Evolutionary conservation across 495 filamentous ascomycete genomes (phyloP), one percentile per base, ranked within the genome.

Genomic region (Pseudotulostoma volvatum): DNA sequence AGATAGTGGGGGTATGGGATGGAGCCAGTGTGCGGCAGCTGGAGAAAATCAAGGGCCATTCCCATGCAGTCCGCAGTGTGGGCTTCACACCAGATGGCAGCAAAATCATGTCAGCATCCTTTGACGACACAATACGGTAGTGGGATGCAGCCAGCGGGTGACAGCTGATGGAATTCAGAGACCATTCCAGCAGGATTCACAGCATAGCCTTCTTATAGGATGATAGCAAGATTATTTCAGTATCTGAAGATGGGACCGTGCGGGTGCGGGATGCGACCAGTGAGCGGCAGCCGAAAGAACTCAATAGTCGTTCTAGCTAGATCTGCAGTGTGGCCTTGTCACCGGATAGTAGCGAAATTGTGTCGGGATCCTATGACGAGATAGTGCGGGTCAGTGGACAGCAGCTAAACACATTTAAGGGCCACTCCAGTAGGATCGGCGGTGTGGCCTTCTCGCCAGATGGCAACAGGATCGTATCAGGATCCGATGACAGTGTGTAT

Each of bases 1-100:
- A 43, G 1, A 60, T 51, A 32, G 41, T 55, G 13, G 44, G 53
- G 47, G 37, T 62, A 44, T 64, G 61, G 58, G 48, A 55, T 42
- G 31, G 38, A 14, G 39, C 18, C 0, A 51, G 17, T 14, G 42
- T 41, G 4, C 34, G n/a, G n/a, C n/a, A n/a, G n/a, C n/a, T 23
- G 5, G 44, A 50, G 15, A 42, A n/a, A 2, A 33, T 43, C 13
- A 36, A 45, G n/a, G 47, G 45, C 39, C 50, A 60, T 45, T 41
- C 41, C 14, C 3, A 18, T 28, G 18, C 0, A 13, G 49, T 59
- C 37, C 36, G 0, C 0, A 46, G 46, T 5, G 43, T 50, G 1
- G 49, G 46, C 13, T 64, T 64, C 45, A 59, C 57, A 15, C 46
- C 44, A 7, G 48, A 66, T 39, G 36, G 46, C 9, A 44, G 40